Percentiles rank a stretch among this genome's conserved stretches.
These are phyloP conservation scores for Phytophthora aleatoria DNA, from an alignment of 352 stramenopile genomes.

Conservation along the genomic window DNA sequence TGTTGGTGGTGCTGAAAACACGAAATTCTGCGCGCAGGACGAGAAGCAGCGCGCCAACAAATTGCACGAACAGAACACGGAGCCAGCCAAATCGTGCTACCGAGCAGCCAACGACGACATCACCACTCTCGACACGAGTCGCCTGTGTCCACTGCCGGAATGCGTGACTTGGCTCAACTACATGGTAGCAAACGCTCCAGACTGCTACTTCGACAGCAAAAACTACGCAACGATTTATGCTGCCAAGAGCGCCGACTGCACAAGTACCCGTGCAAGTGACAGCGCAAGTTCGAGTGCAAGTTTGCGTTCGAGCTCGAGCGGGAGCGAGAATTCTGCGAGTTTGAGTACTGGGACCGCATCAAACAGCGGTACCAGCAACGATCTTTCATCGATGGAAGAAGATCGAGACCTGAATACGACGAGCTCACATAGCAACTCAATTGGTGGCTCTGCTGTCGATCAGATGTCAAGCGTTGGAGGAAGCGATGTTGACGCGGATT, in stretches of 20 bases:
- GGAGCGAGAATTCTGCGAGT: not conserved
- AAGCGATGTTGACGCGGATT: not conserved
- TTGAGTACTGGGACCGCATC: slow-evolving; percentile 1
- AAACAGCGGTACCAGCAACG: slow-evolving; percentile 11
- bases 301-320: too few species aligned
- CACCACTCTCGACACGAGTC: slow-evolving; percentile 49
- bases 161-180: slow-evolving; percentile 62
- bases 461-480: slow-evolving; percentile 4
- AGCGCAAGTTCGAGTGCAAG: slow-evolving; percentile 4
- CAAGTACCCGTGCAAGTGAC: slow-evolving; percentile 8
- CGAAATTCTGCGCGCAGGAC: slow-evolving; percentile 55
- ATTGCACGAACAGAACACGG: slow-evolving; percentile 59
- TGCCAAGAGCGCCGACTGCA: slow-evolving; percentile 56
- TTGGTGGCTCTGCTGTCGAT: not conserved
- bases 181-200: slow-evolving; percentile 52
- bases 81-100: slow-evolving; percentile 65
- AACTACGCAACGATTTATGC: slow-evolving; percentile 58
- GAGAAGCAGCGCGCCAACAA: slow-evolving; percentile 62
- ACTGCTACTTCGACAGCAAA: slow-evolving; percentile 70
- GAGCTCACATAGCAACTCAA: slow-evolving; percentile 1
- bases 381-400: slow-evolving; percentile 11
- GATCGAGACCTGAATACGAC: slow-evolving; percentile 22
- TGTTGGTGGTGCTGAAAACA: slow-evolving; percentile 20
- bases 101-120: slow-evolving; percentile 55
- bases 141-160: slow-evolving; percentile 54